Conservation (phyloP, 768 basidiomycete species). For the Gloeophyllum trabeum region DNA sequence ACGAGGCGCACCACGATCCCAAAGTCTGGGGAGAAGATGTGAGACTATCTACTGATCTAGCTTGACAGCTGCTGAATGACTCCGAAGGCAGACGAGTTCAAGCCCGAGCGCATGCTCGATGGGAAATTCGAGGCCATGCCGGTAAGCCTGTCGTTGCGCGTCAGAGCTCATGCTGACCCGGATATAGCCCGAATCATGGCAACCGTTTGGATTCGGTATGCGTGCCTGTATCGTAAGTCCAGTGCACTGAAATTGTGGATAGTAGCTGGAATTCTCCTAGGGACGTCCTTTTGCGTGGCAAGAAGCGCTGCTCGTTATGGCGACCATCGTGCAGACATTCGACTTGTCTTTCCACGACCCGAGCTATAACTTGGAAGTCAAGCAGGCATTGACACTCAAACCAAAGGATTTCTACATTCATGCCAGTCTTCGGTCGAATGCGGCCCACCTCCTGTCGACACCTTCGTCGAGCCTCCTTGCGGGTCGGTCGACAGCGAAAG, state of each 20-base stretch:
- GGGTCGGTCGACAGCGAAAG: conserved; percentile 6
- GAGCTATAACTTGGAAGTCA: conserved; percentile 29
- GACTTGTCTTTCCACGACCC: conserved; percentile 31
- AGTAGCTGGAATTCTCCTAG: conserved; percentile 4
- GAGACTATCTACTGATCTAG: conserved; percentile 5
- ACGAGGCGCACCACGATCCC: conserved; percentile 26
- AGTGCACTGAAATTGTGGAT: too few relatives aligned
- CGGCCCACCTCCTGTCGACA: conserved; percentile 8
- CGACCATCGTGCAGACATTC: conserved; percentile 31
- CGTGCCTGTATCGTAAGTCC: conserved; percentile 16
- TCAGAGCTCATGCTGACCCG: too few relatives aligned
- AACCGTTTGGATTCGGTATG: conserved; percentile 22
- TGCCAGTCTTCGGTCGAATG: conserved; percentile 22
- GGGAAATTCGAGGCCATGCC: conserved; percentile 38
- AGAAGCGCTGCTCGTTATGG: conserved; percentile 30
- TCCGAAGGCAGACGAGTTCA: conserved; percentile 23
- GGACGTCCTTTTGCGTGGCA: conserved; percentile 38
- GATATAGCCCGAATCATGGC: conserved; percentile 28
- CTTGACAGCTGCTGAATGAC: neutral
- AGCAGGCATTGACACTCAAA: conserved; percentile 36
- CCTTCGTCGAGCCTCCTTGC: conserved; percentile 9
- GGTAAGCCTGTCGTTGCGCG: conserved; percentile 17
- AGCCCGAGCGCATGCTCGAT: conserved; percentile 37
- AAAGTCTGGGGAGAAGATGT: conserved; percentile 40
- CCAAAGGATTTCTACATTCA: conserved; percentile 29